Conservation (phyloP, 352 stramenopile species). For the Globisporangium megalacanthum region DNA sequence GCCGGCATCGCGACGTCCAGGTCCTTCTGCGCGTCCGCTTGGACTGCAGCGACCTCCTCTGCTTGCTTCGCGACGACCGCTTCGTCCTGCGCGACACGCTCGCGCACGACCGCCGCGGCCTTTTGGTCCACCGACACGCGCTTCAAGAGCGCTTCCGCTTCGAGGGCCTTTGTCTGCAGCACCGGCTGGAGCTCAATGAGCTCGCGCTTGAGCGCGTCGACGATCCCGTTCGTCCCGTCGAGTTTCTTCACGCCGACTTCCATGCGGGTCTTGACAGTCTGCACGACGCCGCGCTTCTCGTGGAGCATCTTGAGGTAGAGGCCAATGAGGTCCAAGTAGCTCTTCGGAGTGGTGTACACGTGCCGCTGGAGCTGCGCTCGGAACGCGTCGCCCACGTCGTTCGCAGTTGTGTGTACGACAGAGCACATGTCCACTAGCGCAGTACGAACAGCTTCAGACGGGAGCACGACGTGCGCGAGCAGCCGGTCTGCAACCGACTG, state of each 20-base stretch:
- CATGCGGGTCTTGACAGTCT: slow-evolving; percentile 53
- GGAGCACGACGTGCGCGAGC: slow-evolving; percentile 73
- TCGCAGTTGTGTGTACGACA: slow-evolving; percentile 83
- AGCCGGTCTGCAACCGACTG: slow-evolving; percentile 89
- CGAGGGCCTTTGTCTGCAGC: slow-evolving; percentile 76
- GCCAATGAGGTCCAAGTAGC: slow-evolving; percentile 94
- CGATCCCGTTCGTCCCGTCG: slow-evolving; percentile 89
- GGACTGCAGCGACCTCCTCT: slow-evolving; percentile 90
- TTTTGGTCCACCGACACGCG: slow-evolving; percentile 89
- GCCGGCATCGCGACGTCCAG: slow-evolving; percentile 91
- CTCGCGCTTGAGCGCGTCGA: slow-evolving; percentile 88
- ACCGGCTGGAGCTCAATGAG: slow-evolving; percentile 90
- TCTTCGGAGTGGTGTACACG: slow-evolving; percentile 94
- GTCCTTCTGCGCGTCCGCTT: slow-evolving; percentile 92
- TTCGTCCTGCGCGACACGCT: slow-evolving; percentile 88
- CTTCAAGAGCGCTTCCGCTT: slow-evolving; percentile 70
- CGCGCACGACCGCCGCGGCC: slow-evolving; percentile 86
- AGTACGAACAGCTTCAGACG: background rate
- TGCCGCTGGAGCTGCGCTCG: slow-evolving; percentile 83
- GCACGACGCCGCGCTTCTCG: slow-evolving; percentile 42
- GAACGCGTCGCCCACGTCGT: slow-evolving; percentile 57
- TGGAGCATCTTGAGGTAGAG: slow-evolving; percentile 90
- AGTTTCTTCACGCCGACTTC: slow-evolving; percentile 84
- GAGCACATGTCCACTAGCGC: slow-evolving; percentile 33
- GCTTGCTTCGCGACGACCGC: slow-evolving; percentile 89